These are phyloP conservation scores for Lachnellula willkommii DNA, from an alignment of 2,329 filamentous ascomycete genomes.

Conservation along the genomic window DNA sequence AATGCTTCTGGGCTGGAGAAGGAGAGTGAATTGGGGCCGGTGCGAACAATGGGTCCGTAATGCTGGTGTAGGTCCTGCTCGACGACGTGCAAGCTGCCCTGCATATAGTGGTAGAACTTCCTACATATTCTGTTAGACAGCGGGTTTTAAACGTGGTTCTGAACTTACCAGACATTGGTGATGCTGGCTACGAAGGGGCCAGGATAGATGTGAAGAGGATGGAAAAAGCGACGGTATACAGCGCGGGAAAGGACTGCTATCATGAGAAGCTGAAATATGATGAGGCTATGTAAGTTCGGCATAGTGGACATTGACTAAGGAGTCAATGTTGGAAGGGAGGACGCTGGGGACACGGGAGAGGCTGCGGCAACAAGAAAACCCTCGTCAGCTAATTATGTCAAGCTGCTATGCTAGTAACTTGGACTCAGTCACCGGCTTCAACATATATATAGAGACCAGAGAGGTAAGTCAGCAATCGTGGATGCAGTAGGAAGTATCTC, in stretches of 20 bases:
- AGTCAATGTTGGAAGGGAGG: not conserved
- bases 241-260: not conserved
- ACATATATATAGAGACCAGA: not conserved
- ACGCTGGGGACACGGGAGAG: not conserved
- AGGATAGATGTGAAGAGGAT: conserved; percentile 6
- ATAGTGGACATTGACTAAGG: not conserved
- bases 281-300: not conserved
- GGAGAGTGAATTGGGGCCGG: conserved; percentile 28
- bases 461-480: not conserved
- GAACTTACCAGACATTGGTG: conserved; percentile 4
- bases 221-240: conserved; percentile 6
- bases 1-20: conserved; percentile 37
- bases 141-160: not conserved
- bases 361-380: not conserved
- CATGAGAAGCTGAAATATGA: not conserved
- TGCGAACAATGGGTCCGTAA: not conserved
- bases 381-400: not conserved
- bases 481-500: too few relatives aligned
- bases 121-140: not conserved
- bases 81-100: not conserved
- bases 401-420: not conserved
- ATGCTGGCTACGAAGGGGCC: conserved; percentile 5
- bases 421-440: not conserved
- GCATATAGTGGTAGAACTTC: not conserved
- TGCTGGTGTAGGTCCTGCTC: conserved; percentile 4